Conservation (phyloP, 352 stramenopile species). For the Phytophthora sp. region DNA sequence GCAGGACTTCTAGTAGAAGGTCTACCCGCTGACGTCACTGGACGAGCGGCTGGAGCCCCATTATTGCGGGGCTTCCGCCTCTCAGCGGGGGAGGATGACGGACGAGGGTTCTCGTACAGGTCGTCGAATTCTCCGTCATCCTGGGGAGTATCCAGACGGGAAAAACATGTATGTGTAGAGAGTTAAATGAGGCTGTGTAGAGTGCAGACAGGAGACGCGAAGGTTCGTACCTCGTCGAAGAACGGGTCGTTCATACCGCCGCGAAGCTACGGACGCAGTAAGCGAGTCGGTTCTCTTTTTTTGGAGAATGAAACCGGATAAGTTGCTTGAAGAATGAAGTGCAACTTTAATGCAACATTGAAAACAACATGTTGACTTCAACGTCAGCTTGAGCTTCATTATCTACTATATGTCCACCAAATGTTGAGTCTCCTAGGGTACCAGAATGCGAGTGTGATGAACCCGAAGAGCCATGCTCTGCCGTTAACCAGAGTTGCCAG, state of each 20-base stretch:
- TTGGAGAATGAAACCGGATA: constrained; percentile 8
- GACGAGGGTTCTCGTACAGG: constrained; percentile 53
- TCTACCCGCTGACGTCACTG: constrained; percentile 4
- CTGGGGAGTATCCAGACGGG: constrained; percentile 25
- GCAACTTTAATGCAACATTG: constrained; percentile 22
- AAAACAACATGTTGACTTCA: constrained; percentile 15
- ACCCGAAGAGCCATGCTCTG: too few species aligned
- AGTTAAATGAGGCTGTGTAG: background rate
- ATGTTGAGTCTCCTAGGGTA: too few species aligned
- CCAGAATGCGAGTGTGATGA: too few species aligned
- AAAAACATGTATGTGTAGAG: constrained; percentile 14
- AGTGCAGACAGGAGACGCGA: background rate
- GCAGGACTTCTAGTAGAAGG: constrained; percentile 16
- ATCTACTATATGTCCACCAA: too few species aligned
- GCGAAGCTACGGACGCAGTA: too few species aligned
- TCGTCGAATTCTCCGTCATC: constrained; percentile 83
- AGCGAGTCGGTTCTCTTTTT: constrained; percentile 22
- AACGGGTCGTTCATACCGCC: constrained; percentile 46
- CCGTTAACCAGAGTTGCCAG: too few species aligned
- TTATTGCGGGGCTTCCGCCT: constrained; percentile 12
- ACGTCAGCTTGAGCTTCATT: background rate
- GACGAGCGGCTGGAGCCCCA: background rate
- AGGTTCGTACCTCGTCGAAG: constrained; percentile 37
- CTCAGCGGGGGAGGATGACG: constrained; percentile 5
- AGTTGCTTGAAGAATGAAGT: constrained; percentile 3